These are phyloP conservation scores for Calonectria pseudoturangicola DNA, from an alignment of 2,329 filamentous ascomycete species.

Conservation along the genomic window DNA sequence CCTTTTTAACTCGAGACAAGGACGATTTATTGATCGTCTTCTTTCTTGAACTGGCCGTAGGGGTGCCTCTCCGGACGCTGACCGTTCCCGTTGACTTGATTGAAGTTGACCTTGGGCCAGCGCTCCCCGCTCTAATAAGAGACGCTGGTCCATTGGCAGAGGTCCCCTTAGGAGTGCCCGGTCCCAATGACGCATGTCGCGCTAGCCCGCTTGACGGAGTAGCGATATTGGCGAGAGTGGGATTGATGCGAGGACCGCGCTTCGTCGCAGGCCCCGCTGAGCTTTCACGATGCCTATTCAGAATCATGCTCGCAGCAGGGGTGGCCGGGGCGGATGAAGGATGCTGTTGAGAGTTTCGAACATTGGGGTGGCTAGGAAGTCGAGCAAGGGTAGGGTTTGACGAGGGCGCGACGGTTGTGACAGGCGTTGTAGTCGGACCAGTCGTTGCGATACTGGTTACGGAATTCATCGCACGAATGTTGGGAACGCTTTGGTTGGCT, in stretches of 20 bases:
- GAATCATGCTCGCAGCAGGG: slow-evolving; percentile 76
- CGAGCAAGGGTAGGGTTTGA: slow-evolving; percentile 66
- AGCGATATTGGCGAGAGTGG: slow-evolving; percentile 68
- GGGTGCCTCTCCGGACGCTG: slow-evolving; percentile 69
- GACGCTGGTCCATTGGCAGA: slow-evolving; percentile 57
- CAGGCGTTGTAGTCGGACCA: slow-evolving; percentile 53
- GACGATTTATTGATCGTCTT: slow-evolving; percentile 75
- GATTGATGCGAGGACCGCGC: slow-evolving; percentile 69
- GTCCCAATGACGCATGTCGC: slow-evolving; percentile 77
- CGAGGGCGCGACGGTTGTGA: slow-evolving; percentile 56
- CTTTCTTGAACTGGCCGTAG: slow-evolving; percentile 66
- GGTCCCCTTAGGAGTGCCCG: slow-evolving; percentile 74
- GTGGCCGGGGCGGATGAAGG: slow-evolving; percentile 76
- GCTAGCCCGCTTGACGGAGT: slow-evolving; percentile 75
- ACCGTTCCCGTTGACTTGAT: slow-evolving; percentile 65
- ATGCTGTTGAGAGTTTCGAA: slow-evolving; percentile 70
- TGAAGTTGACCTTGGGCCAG: slow-evolving; percentile 72
- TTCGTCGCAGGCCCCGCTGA: slow-evolving; percentile 77
- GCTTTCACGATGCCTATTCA: slow-evolving; percentile 74
- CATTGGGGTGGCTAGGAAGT: slow-evolving; percentile 65
- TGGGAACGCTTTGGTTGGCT: slow-evolving; percentile 68
- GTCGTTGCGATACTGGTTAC: slow-evolving; percentile 59
- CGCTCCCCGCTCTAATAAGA: slow-evolving; percentile 73
- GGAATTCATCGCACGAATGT: slow-evolving; percentile 65
- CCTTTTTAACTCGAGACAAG: slow-evolving; percentile 77